Percentiles rank a stretch among this genome's conserved stretches.
Evolutionary conservation across 345 rosid species (phyloP).

Genomic region (Hibiscus tridactylites): DNA sequence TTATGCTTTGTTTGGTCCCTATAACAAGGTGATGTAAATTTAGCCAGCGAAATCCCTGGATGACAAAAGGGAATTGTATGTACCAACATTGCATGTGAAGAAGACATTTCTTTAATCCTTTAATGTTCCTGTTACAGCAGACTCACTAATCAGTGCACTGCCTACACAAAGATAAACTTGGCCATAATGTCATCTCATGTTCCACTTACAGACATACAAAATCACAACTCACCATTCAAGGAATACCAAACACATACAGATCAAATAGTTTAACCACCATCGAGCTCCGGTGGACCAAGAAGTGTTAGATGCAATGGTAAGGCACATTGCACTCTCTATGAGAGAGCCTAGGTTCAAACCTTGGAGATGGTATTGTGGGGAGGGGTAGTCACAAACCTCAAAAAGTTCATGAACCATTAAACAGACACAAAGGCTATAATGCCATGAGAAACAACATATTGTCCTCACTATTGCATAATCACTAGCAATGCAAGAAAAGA

Average conservation of each 20-base stretch:
- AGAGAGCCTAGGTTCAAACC: no score
- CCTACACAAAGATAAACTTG: conserved; percentile 7
- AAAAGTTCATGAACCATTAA: no score
- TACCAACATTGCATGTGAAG: conserved; percentile 15
- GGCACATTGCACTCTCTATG: no score
- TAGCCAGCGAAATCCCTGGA: neutral
- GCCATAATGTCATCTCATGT: conserved; percentile 5
- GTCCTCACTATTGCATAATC: no score
- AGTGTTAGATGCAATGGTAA: no score
- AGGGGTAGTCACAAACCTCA: no score
- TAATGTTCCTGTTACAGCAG: neutral
- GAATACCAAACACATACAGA: neutral
- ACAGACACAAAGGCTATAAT: no score
- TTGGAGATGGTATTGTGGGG: no score
- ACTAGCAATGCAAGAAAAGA: neutral
- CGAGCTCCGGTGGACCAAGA: no score
- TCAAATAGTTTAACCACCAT: neutral
- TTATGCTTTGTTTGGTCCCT: neutral
- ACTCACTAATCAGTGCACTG: conserved; percentile 5
- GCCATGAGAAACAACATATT: neutral
- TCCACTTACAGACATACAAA: conserved; percentile 1
- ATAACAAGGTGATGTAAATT: conserved; percentile 7
- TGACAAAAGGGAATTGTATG: conserved; percentile 1
- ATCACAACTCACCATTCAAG: neutral
- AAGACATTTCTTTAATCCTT: conserved; percentile 8